Evolutionary conservation across 2,329 filamentous ascomycete species (phyloP).

Genomic region (Neopestalotiopsis sp.): DNA sequence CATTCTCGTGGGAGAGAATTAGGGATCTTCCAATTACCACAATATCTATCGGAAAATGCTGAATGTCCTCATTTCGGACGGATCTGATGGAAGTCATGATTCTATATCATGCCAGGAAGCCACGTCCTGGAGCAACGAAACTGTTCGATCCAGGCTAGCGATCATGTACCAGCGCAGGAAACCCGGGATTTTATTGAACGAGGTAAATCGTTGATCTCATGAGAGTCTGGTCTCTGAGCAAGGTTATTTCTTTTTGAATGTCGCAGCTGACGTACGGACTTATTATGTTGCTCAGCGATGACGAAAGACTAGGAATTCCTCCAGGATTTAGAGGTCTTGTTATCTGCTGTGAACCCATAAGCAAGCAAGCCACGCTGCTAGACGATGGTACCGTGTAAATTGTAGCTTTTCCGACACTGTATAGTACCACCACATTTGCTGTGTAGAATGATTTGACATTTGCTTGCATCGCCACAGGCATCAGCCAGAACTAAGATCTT

Average conservation of each 20-base stretch:
- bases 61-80: neutral
- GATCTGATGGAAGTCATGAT: conserved; percentile 1
- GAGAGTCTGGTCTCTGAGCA: neutral
- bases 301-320: neutral
- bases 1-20: neutral
- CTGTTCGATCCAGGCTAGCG: neutral
- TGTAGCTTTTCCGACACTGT: too few species aligned
- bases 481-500: too few species aligned
- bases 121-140: neutral
- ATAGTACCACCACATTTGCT: too few species aligned
- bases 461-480: too few species aligned
- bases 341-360: neutral
- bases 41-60: neutral
- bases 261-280: neutral
- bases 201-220: too few species aligned
- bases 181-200: too few species aligned
- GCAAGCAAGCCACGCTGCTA: neutral
- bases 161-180: neutral
- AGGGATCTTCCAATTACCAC: neutral
- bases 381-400: neutral
- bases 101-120: neutral
- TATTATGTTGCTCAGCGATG: neutral
- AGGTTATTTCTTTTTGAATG: neutral
- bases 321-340: neutral
- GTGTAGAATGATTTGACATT: too few species aligned